phyloP scores from a whole-genome alignment of 2,329 filamentous ascomycete species.

The Aspergillus brasiliensis region DNA sequence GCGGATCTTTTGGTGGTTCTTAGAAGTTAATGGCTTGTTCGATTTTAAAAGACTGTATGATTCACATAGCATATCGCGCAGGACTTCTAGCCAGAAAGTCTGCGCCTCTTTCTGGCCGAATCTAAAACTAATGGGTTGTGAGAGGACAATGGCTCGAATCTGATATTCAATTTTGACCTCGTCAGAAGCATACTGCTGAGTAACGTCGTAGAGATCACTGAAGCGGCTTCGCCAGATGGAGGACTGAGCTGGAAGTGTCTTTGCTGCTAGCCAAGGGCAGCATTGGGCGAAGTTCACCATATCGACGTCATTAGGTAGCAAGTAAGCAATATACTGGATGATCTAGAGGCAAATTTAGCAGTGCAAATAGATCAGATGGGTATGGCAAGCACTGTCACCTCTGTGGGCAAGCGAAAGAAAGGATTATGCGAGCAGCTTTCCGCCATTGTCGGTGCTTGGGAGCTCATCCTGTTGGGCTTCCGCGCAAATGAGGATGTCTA shows the following conservation, averaged over 20 bases:
- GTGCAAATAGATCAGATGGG: neutral
- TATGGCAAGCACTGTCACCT: conserved; percentile 6
- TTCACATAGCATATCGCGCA: conserved; percentile 35
- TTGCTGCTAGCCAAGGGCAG: conserved; percentile 26
- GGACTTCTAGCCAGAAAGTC: conserved; percentile 34
- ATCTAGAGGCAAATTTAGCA: conserved; percentile 24
- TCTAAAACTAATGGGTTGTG: conserved; percentile 29
- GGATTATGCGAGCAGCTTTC: neutral
- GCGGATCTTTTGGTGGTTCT: conserved; percentile 26
- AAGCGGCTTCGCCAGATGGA: conserved; percentile 40
- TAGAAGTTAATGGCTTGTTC: conserved; percentile 13
- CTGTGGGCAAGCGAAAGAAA: conserved; percentile 14
- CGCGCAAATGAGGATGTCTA: neutral
- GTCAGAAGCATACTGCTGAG: conserved; percentile 16
- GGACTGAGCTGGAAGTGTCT: conserved; percentile 31
- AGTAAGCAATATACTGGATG: conserved; percentile 34
- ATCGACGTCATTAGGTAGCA: conserved; percentile 34
- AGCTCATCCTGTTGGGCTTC: neutral
- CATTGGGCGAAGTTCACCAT: conserved; percentile 31
- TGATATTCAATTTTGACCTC: conserved; percentile 39
- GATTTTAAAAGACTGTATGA: conserved; percentile 10
- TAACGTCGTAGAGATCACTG: conserved; percentile 35
- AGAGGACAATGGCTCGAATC: conserved; percentile 37
- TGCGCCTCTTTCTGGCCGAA: conserved; percentile 27
- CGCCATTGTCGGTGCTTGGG: neutral